Percentiles rank a stretch among this genome's conserved stretches.
Conservation (phyloP, 192 early-diverging fungal species). For the Coemansia sp. region DNA sequence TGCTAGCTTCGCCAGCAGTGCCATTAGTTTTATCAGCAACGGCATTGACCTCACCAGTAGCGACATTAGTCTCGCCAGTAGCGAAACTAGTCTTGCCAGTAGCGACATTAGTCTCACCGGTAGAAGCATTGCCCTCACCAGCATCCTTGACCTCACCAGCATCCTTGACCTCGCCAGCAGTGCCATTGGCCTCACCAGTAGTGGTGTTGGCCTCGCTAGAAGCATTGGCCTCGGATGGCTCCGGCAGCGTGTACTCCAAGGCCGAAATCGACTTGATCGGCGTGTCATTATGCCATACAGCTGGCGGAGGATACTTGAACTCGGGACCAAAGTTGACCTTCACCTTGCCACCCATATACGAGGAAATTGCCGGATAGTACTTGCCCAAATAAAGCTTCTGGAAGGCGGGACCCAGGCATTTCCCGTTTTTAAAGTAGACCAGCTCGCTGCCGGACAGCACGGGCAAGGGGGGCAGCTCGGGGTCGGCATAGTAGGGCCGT, state of each 20-base stretch:
- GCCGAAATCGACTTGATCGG: constrained; percentile 41
- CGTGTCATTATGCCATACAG: constrained; percentile 42
- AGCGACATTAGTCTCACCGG: not conserved
- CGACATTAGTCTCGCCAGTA: too few relatives aligned
- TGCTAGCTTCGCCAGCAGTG: too few relatives aligned
- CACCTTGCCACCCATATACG: constrained; percentile 61
- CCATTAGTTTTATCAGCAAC: too few relatives aligned
- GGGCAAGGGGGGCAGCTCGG: constrained; percentile 47
- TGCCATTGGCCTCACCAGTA: not conserved
- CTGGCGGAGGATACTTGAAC: constrained; percentile 60
- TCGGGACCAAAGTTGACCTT: constrained; percentile 69
- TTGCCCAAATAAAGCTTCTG: constrained; percentile 66
- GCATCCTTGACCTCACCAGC: too few relatives aligned
- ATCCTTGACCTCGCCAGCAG: too few relatives aligned
- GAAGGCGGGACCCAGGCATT: constrained; percentile 63
- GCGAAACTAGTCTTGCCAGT: not conserved
- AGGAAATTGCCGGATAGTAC: constrained; percentile 74
- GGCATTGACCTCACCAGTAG: too few relatives aligned
- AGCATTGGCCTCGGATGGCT: not conserved
- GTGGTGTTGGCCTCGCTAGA: not conserved
- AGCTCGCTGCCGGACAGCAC: constrained; percentile 58
- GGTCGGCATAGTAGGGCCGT: constrained; percentile 39
- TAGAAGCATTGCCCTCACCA: not conserved
- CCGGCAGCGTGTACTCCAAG: constrained; percentile 42
- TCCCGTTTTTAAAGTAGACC: constrained; percentile 65